Evolutionary conservation across 2,329 filamentous ascomycete genomes (phyloP).

Genomic region (Catunica adiposa): DNA sequence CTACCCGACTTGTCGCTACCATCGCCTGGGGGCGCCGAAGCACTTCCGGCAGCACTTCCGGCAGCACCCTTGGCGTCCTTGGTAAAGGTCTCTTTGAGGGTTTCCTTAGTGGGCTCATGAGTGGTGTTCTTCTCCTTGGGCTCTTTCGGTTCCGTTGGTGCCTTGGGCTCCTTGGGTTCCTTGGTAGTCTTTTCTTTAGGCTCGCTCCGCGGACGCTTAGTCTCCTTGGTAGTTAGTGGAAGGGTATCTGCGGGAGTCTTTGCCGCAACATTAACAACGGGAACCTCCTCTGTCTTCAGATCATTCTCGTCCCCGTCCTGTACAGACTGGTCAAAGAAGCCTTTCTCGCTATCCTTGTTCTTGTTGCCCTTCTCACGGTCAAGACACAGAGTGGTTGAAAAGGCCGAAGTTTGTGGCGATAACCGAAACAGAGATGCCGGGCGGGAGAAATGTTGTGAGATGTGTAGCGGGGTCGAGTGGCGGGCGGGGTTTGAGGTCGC

Average conservation of each 20-base stretch:
- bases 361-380: slow-evolving; percentile 18
- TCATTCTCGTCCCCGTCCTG: slow-evolving; percentile 34
- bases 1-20: slow-evolving; percentile 30
- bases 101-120: slow-evolving; percentile 4
- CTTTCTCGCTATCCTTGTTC: slow-evolving; percentile 23
- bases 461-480: not conserved
- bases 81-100: not conserved
- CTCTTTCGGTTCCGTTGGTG: not conserved
- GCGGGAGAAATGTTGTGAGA: slow-evolving; percentile 5
- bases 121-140: slow-evolving; percentile 6
- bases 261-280: not conserved
- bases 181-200: slow-evolving; percentile 1
- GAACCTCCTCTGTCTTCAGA: slow-evolving; percentile 17
- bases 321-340: slow-evolving; percentile 34
- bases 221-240: not conserved
- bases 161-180: slow-evolving; percentile 1
- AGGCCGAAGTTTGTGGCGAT: slow-evolving; percentile 9
- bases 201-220: slow-evolving; percentile 4
- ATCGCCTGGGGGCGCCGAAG: slow-evolving; percentile 25
- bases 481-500: not conserved
- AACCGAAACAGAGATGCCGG: slow-evolving; percentile 10
- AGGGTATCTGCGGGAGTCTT: not conserved
- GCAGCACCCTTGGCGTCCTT: slow-evolving; percentile 35
- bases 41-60: slow-evolving; percentile 40
- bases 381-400: slow-evolving; percentile 10